These are phyloP conservation scores for Ogataea methylovora DNA, from an alignment of 805 yeast species.

Conservation along the genomic window DNA sequence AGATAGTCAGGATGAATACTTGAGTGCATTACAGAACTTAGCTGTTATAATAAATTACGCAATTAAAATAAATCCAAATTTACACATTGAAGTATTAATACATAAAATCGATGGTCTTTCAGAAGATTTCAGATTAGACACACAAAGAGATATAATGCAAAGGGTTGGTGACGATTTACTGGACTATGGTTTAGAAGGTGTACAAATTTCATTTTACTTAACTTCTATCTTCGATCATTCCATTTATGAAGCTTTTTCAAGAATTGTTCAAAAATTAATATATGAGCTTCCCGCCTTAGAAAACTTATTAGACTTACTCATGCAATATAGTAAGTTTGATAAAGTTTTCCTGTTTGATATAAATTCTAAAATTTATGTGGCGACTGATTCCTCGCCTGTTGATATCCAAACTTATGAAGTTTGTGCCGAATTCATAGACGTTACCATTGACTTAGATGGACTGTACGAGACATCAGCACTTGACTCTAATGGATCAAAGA, in stretches of 20 bases:
- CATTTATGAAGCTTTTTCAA: slow-evolving; percentile 89
- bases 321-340: slow-evolving; percentile 84
- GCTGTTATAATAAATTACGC: slow-evolving; percentile 87
- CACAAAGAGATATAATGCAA: slow-evolving; percentile 95
- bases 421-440: slow-evolving; percentile 95
- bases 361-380: slow-evolving; percentile 87
- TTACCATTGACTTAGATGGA: slow-evolving; percentile 81
- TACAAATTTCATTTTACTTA: slow-evolving; percentile 81
- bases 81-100: slow-evolving; percentile 86
- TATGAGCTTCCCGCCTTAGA: slow-evolving; percentile 86
- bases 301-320: slow-evolving; percentile 78
- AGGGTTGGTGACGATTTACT: slow-evolving; percentile 87
- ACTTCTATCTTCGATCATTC: slow-evolving; percentile 95
- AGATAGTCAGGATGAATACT: slow-evolving; percentile 92
- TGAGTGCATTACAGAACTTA: slow-evolving; percentile 82
- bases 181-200: slow-evolving; percentile 86
- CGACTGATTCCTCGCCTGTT: slow-evolving; percentile 93
- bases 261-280: slow-evolving; percentile 86
- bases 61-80: slow-evolving; percentile 70
- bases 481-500: slow-evolving; percentile 1
- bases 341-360: slow-evolving; percentile 90
- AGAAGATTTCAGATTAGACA: slow-evolving; percentile 90
- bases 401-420: slow-evolving; percentile 94
- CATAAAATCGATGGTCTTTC: slow-evolving; percentile 94
- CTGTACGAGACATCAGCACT: slow-evolving; percentile 34